Evolutionary conservation across 495 filamentous ascomycete genomes (phyloP), one percentile per base, ranked within the genome.

Genomic region (Trichocladium antarcticum): DNA sequence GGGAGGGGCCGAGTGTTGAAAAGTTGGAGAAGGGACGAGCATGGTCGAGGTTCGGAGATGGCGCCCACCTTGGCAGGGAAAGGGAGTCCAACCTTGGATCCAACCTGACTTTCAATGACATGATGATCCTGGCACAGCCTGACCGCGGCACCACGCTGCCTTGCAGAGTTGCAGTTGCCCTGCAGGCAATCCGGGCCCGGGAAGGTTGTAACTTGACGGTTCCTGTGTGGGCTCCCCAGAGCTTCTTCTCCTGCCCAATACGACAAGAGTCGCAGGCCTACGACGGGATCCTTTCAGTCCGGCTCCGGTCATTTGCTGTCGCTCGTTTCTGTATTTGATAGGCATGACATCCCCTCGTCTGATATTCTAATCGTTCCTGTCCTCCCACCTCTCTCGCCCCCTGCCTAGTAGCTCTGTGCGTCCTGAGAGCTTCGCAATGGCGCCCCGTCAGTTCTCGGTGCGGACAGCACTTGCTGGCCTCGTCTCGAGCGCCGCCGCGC

Each of bases 401-500:
- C 11, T 37, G 10, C 5, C 45, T 5, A 17, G 36, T 15, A 46
- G 32, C 16, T 27, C 47, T 36, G 19, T n/a, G 8, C 24, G 29
- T 22, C 47, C 28, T 27, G 27, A 40, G 28, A 35, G 24, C 20
- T 31, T 37, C 44, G 38, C 44, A 20, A 63, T 54, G 54, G 45
- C 42, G 38, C 27, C 19, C 56, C 62, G 55, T 48, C 28, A 35
- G 16, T 46, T 53, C 31, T 47, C 42, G 34, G 39, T 37, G 31
- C 31, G 31, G 12, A 55, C 57, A 14, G 51, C 44, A 10, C 43
- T 69, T 31, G 61, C 63, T 31, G 45, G 60, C 9, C 45, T 57
- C 20, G 40, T 49, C 17, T 27, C 55, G 22, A 19, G 44, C 7
- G 58, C 61, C 36, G 34, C 55, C 9, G 68, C 63, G 12, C 56